A percentile compares a stretch with the other conserved stretches of the same genome.
Conservation (phyloP, 169 alveolate genomes). For the Plasmodium malariae region DNA sequence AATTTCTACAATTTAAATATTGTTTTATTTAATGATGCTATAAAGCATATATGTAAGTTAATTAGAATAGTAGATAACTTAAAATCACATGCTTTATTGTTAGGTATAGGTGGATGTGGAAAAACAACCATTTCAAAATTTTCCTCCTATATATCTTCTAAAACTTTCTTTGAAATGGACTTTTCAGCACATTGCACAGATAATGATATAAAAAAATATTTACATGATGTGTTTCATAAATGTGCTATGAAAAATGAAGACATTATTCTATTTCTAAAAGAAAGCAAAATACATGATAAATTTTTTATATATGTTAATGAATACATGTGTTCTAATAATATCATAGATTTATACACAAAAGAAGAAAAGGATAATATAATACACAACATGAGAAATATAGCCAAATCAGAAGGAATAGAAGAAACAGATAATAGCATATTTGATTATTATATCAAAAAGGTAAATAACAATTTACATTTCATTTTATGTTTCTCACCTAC, state of each 20-base stretch:
- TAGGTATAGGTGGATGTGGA: conserved; percentile 98
- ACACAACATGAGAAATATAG: conserved; percentile 89
- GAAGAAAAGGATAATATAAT: conserved; percentile 76
- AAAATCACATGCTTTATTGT: conserved; percentile 95
- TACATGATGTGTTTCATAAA: conserved; percentile 84
- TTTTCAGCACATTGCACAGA: conserved; percentile 61
- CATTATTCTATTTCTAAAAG: conserved; percentile 92
- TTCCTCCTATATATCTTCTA: conserved; percentile 92
- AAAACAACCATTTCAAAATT: conserved; percentile 94
- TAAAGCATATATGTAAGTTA: conserved; percentile 95
- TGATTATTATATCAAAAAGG: conserved; percentile 94
- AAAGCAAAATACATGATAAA: conserved; percentile 85
- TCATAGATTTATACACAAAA: conserved; percentile 81
- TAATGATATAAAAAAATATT: conserved; percentile 77
- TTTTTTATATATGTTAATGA: conserved; percentile 84
- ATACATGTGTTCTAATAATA: conserved; percentile 81
- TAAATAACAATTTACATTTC: conserved; percentile 95
- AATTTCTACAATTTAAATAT: conserved; percentile 94
- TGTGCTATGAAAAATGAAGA: conserved; percentile 94
- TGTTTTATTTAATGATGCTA: conserved; percentile 97
- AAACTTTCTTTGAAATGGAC: conserved; percentile 85
- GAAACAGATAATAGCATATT: conserved; percentile 94
- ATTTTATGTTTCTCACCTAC: conserved; percentile 96
- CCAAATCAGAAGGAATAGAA: conserved; percentile 92
- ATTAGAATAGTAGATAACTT: conserved; percentile 94